Evolutionary conservation across 2,329 filamentous ascomycete species (phyloP).

Genomic region (Hyphodiscus sp.): DNA sequence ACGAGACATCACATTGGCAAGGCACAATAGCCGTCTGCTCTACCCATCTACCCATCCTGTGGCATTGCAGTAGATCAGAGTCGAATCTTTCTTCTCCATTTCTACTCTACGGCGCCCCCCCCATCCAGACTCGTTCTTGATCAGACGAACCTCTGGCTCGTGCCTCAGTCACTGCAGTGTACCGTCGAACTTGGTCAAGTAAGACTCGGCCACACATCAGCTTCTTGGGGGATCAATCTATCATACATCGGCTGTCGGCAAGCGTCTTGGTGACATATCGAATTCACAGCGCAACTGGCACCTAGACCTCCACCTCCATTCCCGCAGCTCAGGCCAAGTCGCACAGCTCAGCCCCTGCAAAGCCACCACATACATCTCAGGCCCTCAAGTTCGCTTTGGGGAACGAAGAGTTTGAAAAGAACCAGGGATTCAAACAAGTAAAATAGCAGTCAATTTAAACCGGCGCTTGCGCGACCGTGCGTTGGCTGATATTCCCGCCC

Average conservation of each 20-base stretch:
- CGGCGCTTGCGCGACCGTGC: slow-evolving; percentile 25
- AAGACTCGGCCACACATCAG: slow-evolving; percentile 5
- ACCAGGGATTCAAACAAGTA: slow-evolving; percentile 11
- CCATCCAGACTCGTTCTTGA: background rate
- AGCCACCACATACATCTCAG: slow-evolving; percentile 6
- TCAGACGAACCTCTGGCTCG: slow-evolving; percentile 29
- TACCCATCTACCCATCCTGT: background rate
- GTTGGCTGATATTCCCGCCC: slow-evolving; percentile 19
- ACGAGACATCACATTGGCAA: background rate
- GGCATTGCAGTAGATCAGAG: background rate
- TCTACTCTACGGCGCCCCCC: background rate
- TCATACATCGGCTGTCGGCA: slow-evolving; percentile 1
- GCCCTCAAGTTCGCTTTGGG: background rate
- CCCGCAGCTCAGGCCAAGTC: background rate
- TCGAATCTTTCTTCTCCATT: background rate
- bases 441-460: slow-evolving; percentile 16
- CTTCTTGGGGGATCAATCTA: background rate
- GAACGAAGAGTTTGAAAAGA: slow-evolving; percentile 7
- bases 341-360: background rate
- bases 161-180: slow-evolving; percentile 25
- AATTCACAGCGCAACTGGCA: background rate
- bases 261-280: background rate
- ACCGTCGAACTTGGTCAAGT: slow-evolving; percentile 14
- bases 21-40: background rate
- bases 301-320: background rate